Percentiles rank a stretch among this genome's conserved stretches.
phyloP scores from a whole-genome alignment of 1,139 yeast species.

The Meyerozyma smithsonii region DNA sequence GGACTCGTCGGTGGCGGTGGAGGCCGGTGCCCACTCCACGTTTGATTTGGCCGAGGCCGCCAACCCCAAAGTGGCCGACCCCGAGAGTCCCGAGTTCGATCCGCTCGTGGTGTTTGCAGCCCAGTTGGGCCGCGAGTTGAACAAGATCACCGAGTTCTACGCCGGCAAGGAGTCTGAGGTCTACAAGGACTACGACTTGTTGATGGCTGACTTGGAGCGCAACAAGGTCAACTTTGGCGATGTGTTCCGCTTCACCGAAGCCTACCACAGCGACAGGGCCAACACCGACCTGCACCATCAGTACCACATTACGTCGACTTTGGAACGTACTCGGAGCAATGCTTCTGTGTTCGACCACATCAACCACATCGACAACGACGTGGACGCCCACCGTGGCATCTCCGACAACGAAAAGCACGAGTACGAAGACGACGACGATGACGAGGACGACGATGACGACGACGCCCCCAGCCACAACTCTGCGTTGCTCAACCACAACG shows the following conservation, averaged over 20 bases:
- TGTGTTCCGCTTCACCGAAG: constrained; percentile 25
- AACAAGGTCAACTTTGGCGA: constrained; percentile 27
- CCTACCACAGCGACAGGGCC: constrained; percentile 17
- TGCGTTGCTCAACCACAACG: constrained; percentile 40
- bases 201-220: constrained; percentile 35
- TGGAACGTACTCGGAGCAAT: constrained; percentile 26
- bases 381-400: constrained; percentile 8
- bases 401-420: constrained; percentile 15
- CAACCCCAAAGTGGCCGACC: constrained; percentile 1
- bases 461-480: constrained; percentile 29
- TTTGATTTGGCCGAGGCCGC: neutral
- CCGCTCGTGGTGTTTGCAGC: constrained; percentile 47
- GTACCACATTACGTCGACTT: constrained; percentile 20
- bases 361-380: constrained; percentile 20
- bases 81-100: constrained; percentile 19
- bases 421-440: constrained; percentile 29
- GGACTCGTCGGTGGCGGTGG: constrained; percentile 4
- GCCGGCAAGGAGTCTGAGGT: constrained; percentile 44
- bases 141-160: constrained; percentile 55
- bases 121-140: constrained; percentile 52
- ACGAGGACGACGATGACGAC: constrained; percentile 41
- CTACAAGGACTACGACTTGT: constrained; percentile 38
- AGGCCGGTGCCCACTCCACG: neutral
- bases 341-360: constrained; percentile 25
- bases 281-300: constrained; percentile 21